Base-by-base conservation (phyloP, 2,329 filamentous ascomycete genomes). In the Tolypocladium inflatum region DNA sequence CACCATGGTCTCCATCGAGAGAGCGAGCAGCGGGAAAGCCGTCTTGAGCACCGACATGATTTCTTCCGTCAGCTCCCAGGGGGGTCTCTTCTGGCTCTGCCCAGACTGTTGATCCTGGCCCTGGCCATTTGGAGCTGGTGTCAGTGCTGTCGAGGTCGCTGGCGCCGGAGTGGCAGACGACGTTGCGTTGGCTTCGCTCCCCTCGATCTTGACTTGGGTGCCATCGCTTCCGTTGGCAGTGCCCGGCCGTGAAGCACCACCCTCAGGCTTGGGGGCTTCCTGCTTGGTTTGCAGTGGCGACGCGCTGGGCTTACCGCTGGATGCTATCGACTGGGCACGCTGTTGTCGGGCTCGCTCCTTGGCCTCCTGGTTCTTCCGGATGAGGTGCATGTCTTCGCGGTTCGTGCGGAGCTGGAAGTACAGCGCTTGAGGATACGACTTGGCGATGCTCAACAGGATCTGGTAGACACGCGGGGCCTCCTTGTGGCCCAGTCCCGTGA, bases 1-100 rank as follows among this genome's bases (percentile, higher is more conserved):
- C 37, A 97, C 92, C 91, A 97, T 99, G 0, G 93, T 96, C 76
- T 99, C 94, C 94, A 99, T 97, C 0, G 93, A 97, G 50, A 97
- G 78, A 11, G 95, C 94, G 65, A 99, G 82, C 21, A 99, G 81
- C 30, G 94, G 94, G 79, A 97, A 99, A 0, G 93, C 92, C 8
- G 94, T 97, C 79, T 99, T 97, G 57, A 99, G 85, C 37, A 91
- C 89, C 39, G 91, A 89, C 81, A 96, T 91, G 60, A 99, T 91
- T 70, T 97, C 92, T 65, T 99, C 94, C 0, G 91, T 93, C 66
- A 95, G 87, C 70, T 99, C 94, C 94, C 94, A 97, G 0, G 95
- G 91, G 63, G 89, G 90, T 75, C 90, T 92, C 76, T 86, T 84
- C 63, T 80, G 78, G 33, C 66, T 67, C 10, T 71, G 66, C 21